Evolutionary conservation across 2,329 filamentous ascomycete genomes (phyloP).

Genomic region (Colletotrichum sp.): DNA sequence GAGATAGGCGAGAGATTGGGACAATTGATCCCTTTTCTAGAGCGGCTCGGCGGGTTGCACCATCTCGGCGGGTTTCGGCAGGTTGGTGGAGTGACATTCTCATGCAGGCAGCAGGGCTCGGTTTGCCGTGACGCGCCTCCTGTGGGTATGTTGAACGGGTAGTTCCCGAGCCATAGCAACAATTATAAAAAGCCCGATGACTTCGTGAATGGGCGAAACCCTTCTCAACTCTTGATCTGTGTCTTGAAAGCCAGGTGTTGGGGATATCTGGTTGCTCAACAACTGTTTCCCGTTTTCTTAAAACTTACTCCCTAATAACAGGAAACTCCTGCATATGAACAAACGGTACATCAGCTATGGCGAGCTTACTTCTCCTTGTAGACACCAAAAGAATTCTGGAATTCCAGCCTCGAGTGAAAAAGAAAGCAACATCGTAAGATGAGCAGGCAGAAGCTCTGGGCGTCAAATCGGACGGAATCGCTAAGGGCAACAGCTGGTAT

Average conservation of each 20-base stretch:
- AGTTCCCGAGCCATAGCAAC: accelerated
- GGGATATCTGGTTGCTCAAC: background rate
- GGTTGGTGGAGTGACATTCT: background rate
- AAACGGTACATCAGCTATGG: background rate
- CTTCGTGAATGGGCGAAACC: background rate
- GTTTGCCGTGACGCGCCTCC: background rate
- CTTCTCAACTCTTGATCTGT: background rate
- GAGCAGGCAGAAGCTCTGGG: background rate
- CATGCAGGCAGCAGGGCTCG: background rate
- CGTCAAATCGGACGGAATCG: background rate
- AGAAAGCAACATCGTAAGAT: background rate
- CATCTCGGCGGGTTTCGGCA: background rate
- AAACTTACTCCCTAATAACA: accelerated
- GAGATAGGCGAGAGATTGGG: background rate
- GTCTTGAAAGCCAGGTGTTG: background rate
- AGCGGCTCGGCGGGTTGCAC: background rate
- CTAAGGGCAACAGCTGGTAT: background rate
- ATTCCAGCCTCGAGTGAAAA: background rate
- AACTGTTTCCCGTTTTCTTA: background rate
- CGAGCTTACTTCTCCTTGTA: background rate
- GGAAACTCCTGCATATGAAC: background rate
- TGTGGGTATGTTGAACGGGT: background rate
- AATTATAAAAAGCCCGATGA: background rate
- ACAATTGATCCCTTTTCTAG: background rate
- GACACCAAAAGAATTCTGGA: background rate